Conservation (phyloP, 179 eudicot genomes). For the Camellia oleifera region DNA sequence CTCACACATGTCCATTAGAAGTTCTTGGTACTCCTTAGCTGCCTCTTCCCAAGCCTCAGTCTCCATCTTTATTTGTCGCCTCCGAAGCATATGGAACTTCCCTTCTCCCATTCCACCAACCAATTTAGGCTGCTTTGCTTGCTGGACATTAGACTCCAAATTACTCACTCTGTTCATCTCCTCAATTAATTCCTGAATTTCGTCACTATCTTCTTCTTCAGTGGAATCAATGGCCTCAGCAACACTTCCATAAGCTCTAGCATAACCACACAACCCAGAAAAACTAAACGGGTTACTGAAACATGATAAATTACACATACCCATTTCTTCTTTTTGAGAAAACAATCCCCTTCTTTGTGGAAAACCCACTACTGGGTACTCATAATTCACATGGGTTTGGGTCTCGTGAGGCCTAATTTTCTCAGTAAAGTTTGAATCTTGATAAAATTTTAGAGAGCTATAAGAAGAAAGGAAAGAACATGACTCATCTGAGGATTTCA, state of each 20-base stretch:
- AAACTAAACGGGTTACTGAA: slow-evolving; percentile 22
- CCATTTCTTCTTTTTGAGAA: slow-evolving; percentile 12
- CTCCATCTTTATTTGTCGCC: slow-evolving; percentile 79
- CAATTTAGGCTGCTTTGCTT: slow-evolving; percentile 29
- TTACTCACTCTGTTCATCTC: slow-evolving; percentile 27
- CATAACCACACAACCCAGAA: slow-evolving; percentile 9
- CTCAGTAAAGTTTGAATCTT: slow-evolving; percentile 11
- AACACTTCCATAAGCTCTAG: slow-evolving; percentile 54
- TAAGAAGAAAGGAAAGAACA: not conserved
- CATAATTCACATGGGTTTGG: slow-evolving; percentile 13
- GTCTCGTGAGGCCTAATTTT: slow-evolving; percentile 20
- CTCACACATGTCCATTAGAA: slow-evolving; percentile 83
- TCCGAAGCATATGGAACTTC: slow-evolving; percentile 50
- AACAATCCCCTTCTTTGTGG: slow-evolving; percentile 24
- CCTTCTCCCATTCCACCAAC: slow-evolving; percentile 48
- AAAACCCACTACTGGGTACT: slow-evolving; percentile 27
- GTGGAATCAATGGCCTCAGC: slow-evolving; percentile 58
- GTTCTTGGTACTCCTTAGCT: slow-evolving; percentile 81
- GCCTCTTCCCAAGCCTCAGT: slow-evolving; percentile 94
- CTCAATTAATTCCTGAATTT: slow-evolving; percentile 53
- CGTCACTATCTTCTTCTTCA: slow-evolving; percentile 60
- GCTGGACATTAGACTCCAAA: not conserved
- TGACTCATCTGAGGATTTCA: slow-evolving; percentile 18
- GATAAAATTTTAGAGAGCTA: not conserved
- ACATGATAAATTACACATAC: not conserved